Evolutionary conservation across 2,329 filamentous ascomycete genomes (phyloP), one percentile per base, ranked within the genome.

Genomic region (Colletotrichum neosansevieriae): DNA sequence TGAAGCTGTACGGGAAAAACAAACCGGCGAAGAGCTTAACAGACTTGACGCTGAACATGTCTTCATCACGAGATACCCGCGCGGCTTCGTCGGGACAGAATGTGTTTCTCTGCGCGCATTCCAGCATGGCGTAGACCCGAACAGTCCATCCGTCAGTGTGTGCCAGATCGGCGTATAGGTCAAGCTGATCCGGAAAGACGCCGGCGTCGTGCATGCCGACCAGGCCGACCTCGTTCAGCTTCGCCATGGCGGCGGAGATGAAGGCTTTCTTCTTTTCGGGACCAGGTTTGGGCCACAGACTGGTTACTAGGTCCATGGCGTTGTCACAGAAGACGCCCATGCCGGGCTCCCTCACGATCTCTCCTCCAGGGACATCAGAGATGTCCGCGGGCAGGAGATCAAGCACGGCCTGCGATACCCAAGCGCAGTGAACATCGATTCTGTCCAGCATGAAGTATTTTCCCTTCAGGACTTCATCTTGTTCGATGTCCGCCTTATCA

Each of bases 291-390:
- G 89, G 89, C 81, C 88, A 90, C 17, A 86, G 72, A 2, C 81
- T 78, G 64, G 83, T 80, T 40, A 91, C 83, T 58, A 90, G 76
- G 49, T 90, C 87, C 85, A 92, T 91, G 24, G 90, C 90, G 74
- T 92, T 92, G 76, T 93, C 90, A 74, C 91, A 93, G 72, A 92
- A 92, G 10, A 92, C 89, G 47, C 91, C 90, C 73, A 85, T 82
- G 0, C 88, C 88, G 0, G 90, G 89, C 3, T 87, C 79, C 34
- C 84, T 82, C 13, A 90, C 76, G 11, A 92, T 85, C 67, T 91
- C 88, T 2, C 91, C 91, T 11, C 90, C 90, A 1, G 89, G 88
- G 5, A 87, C 75, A 63, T 86, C 83, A 2, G 83, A 80, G 29
- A 86, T 71, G 9, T 85, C 82, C 1, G 79, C 72, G 0, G 89